These are phyloP conservation scores for Sequoiadendron giganteum DNA, from an alignment of 75 land plant genomes.

Conservation along the genomic window DNA sequence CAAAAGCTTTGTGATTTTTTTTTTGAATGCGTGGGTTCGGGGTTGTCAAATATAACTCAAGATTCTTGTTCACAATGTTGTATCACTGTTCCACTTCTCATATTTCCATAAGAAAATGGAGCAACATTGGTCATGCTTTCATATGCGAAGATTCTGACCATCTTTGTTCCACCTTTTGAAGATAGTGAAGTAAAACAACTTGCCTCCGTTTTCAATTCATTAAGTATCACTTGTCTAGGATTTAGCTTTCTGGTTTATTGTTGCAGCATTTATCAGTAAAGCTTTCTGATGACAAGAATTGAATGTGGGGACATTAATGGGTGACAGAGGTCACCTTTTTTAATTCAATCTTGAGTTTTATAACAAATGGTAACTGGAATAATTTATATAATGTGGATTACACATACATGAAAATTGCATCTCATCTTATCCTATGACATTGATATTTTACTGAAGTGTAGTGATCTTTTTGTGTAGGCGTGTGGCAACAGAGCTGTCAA, in stretches of 20 bases:
- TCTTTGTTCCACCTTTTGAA: background rate
- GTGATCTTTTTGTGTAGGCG: conserved; percentile 26
- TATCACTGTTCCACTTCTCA: background rate
- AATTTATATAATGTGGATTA: background rate
- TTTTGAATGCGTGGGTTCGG: background rate
- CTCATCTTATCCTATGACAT: background rate
- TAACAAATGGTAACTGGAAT: background rate
- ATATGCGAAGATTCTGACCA: background rate
- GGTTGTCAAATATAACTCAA: background rate
- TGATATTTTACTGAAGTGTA: background rate
- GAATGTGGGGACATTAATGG: background rate
- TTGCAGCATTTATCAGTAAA: background rate
- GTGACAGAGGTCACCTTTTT: background rate
- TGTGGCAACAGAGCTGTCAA: conserved; percentile 48
- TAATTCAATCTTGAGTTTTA: background rate
- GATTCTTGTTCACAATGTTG: background rate
- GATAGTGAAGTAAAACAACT: background rate
- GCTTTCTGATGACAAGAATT: background rate
- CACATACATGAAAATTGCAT: background rate
- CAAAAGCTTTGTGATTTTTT: background rate
- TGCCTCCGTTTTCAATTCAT: background rate
- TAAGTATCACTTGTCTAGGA: background rate
- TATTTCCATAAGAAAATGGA: background rate
- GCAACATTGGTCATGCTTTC: background rate
- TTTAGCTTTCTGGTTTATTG: background rate